Evolutionary conservation across 2,329 filamentous ascomycete species (phyloP).

Genomic region (Sporothrix pallida): DNA sequence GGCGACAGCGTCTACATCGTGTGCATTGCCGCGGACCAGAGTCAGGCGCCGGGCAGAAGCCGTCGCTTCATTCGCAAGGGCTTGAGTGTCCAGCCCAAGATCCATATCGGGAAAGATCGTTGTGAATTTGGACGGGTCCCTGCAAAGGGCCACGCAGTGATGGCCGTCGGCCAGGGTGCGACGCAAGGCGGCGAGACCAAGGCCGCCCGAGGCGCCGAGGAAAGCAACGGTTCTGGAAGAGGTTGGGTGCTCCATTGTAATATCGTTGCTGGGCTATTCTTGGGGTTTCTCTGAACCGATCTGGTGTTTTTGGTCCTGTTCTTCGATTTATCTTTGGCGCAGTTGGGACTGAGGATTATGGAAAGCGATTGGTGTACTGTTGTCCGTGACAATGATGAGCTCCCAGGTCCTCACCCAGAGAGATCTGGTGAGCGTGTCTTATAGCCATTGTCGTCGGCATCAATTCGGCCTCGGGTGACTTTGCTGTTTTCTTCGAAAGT

Average conservation of each 20-base stretch:
- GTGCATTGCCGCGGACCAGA: conserved; percentile 56
- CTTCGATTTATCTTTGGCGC: background rate
- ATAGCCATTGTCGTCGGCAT: conserved; percentile 1
- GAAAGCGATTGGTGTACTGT: background rate
- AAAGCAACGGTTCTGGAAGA: conserved; percentile 50
- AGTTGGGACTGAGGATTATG: background rate
- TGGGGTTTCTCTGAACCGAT: no score
- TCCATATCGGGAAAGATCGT: conserved; percentile 1
- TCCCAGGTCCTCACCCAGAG: background rate
- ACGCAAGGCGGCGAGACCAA: conserved; percentile 54
- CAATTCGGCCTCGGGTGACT: background rate
- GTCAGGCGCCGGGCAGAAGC: conserved; percentile 47
- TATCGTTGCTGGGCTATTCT: no score
- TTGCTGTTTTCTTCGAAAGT: background rate
- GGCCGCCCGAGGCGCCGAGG: conserved; percentile 60
- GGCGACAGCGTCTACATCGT: conserved; percentile 44
- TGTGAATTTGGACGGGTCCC: conserved; percentile 56
- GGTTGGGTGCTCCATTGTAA: background rate
- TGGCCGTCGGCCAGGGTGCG: conserved; percentile 54
- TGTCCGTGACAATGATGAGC: background rate
- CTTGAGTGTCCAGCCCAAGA: background rate
- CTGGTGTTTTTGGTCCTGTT: background rate
- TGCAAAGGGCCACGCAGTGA: conserved; percentile 56
- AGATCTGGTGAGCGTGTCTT: background rate
- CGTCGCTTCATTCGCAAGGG: background rate